Conservation (phyloP, 495 filamentous ascomycete genomes). For the Penicillium diatomitis region DNA sequence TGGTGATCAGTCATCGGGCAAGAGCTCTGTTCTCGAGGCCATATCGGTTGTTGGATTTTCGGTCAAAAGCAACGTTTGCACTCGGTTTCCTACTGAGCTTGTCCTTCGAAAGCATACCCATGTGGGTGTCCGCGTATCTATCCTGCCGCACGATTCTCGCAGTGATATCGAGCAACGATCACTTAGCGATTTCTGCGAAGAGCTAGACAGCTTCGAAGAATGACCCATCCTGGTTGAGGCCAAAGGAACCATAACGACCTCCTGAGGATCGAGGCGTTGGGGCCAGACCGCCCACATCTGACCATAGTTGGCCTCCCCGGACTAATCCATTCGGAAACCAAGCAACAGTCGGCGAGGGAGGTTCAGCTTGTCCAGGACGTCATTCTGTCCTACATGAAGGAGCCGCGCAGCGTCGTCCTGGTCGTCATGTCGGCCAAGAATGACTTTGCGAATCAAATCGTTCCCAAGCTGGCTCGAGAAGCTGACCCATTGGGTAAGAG, state of each 20-base stretch:
- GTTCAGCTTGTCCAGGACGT: slow-evolving; percentile 42
- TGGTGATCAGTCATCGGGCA: slow-evolving; percentile 51
- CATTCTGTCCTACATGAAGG: slow-evolving; percentile 48
- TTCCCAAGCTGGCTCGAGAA: slow-evolving; percentile 18
- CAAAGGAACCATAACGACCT: slow-evolving; percentile 44
- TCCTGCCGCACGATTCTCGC: slow-evolving; percentile 26
- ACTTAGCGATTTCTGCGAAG: slow-evolving; percentile 5
- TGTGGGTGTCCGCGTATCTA: slow-evolving; percentile 29
- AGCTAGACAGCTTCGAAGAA: slow-evolving; percentile 16
- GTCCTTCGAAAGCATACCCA: slow-evolving; percentile 15
- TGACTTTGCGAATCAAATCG: slow-evolving; percentile 41
- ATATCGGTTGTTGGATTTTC: slow-evolving; percentile 23
- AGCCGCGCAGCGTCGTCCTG: slow-evolving; percentile 50
- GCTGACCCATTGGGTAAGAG: slow-evolving; percentile 19
- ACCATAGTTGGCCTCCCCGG: slow-evolving; percentile 61
- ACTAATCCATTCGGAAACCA: slow-evolving; percentile 40
- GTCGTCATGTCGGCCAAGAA: slow-evolving; percentile 49
- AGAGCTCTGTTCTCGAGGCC: slow-evolving; percentile 48
- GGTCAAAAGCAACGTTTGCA: slow-evolving; percentile 20
- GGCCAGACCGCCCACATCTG: slow-evolving; percentile 50
- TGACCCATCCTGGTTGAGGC: slow-evolving; percentile 26
- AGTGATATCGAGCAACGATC: slow-evolving; percentile 5
- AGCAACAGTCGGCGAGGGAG: slow-evolving; percentile 15
- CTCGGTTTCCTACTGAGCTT: slow-evolving; percentile 27
- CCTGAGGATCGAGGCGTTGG: slow-evolving; percentile 52